Percentiles rank a stretch among this genome's conserved stretches.
phyloP scores from a whole-genome alignment of 495 filamentous ascomycete genomes.

The Hypoxylon trugodes region DNA sequence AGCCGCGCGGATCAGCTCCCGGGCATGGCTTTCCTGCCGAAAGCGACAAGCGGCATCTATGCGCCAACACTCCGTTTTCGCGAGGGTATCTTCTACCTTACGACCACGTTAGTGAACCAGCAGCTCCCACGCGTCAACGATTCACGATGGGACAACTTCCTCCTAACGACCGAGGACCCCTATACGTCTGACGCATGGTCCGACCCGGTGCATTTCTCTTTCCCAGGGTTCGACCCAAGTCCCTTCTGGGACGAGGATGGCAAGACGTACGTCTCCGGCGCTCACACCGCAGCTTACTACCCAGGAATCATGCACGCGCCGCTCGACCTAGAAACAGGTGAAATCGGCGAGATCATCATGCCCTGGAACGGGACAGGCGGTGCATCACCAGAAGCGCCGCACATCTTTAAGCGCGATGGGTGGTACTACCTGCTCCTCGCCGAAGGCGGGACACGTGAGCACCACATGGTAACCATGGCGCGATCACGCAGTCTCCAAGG shows the following conservation, averaged over 20 bases:
- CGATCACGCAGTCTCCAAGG: conserved; percentile 48
- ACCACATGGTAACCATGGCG: conserved; percentile 53
- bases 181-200: conserved; percentile 38
- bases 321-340: conserved; percentile 49
- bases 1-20: conserved; percentile 52
- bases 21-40: conserved; percentile 50
- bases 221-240: conserved; percentile 44
- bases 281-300: conserved; percentile 44
- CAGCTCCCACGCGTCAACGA: conserved; percentile 37
- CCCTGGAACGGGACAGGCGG: conserved; percentile 59
- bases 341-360: conserved; percentile 28
- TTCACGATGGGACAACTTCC: conserved; percentile 18
- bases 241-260: conserved; percentile 41
- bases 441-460: conserved; percentile 62
- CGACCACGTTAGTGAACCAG: conserved; percentile 40
- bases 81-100: conserved; percentile 43
- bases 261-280: conserved; percentile 32
- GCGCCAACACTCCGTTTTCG: conserved; percentile 55
- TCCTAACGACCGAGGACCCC: conserved; percentile 38
- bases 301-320: conserved; percentile 51
- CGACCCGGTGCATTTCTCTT: conserved; percentile 45
- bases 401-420: conserved; percentile 60
- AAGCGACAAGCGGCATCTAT: conserved; percentile 55
- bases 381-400: conserved; percentile 61
- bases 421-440: conserved; percentile 66